Evolutionary conservation across 768 basidiomycete genomes (phyloP), one percentile per base, ranked within the genome.

Genomic region (Amanita jacksonii): DNA sequence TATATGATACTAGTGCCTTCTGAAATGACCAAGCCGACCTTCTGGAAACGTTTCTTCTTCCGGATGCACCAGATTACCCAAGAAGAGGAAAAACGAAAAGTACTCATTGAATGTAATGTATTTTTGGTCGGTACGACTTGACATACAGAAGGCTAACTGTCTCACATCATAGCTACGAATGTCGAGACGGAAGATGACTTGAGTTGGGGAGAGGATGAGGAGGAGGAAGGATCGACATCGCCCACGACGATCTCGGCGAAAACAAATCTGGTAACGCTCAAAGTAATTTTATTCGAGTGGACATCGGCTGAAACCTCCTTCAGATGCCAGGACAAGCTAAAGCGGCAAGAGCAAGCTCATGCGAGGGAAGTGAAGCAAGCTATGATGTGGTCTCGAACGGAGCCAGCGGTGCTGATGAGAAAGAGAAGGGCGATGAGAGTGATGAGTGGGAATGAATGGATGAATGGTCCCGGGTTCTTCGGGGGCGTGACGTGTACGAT

Each of bases 201-300:
- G 61, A 85, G 77, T 54, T 94, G 90, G 90, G 90, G 92, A 57
- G 88, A 88, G 48, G 89, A 91, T 40, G 89, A 92, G n/a, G 87
- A 89, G n/a, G 83, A 85, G 39, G 51, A 58, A 30, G 50, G 54
- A 34, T 51, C 56, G 19, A 46, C 19, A 8, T 35, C 38, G 3
- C 55, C 52, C 3, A 38, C 50, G 10, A 56, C 55, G 13, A 42
- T 42, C 41, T 31, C 41, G 20, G 28, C 41, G 4, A 41, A 28
- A 41, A 30, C 27, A 15, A 30, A 30, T 41, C 25, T 25, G 4
- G 39, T 41, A 7, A 8, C 18, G 18, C n/a, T n/a, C n/a, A n/a
- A n/a, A n/a, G n/a, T n/a, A n/a, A n/a, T n/a, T n/a, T n/a, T n/a
- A n/a, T n/a, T n/a, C n/a, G n/a, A n/a, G n/a, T n/a, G n/a, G n/a